phyloP scores from a whole-genome alignment of 495 filamentous ascomycete genomes.

The Neurospora sp. region DNA sequence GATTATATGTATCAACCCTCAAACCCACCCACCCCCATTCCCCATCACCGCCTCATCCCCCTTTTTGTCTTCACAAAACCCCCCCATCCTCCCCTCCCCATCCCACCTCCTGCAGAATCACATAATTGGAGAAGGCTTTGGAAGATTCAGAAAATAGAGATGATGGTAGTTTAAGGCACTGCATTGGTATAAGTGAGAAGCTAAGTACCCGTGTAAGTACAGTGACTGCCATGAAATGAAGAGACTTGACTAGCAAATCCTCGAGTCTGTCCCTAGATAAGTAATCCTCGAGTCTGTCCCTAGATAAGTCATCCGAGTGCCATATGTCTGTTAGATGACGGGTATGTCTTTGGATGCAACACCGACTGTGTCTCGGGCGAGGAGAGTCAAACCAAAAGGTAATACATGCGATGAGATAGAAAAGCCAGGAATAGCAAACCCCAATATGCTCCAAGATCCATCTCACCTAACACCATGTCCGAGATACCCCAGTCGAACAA shows the following conservation, averaged over 20 bases:
- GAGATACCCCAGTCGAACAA: background rate
- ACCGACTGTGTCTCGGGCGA: background rate
- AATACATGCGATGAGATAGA: background rate
- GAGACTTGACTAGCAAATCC: background rate
- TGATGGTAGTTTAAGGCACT: background rate
- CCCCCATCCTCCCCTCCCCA: slow-evolving; percentile 29
- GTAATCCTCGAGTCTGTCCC: background rate
- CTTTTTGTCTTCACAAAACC: slow-evolving; percentile 23
- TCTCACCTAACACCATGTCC: background rate
- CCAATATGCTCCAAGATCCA: background rate
- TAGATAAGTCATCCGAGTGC: background rate
- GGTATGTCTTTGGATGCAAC: background rate
- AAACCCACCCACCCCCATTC: background rate
- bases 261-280: background rate
- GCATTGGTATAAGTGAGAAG: background rate
- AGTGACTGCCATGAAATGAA: background rate
- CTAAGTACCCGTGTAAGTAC: background rate
- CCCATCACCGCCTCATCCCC: background rate
- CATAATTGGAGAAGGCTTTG: background rate
- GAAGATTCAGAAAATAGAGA: background rate
- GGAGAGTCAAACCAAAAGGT: background rate
- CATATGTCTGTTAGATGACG: background rate
- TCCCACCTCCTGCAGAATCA: slow-evolving; percentile 28
- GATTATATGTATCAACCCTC: background rate
- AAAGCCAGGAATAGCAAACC: background rate